These are phyloP conservation scores for Monosporascus sp. DNA, from an alignment of 2,329 filamentous ascomycete genomes.

Conservation along the genomic window DNA sequence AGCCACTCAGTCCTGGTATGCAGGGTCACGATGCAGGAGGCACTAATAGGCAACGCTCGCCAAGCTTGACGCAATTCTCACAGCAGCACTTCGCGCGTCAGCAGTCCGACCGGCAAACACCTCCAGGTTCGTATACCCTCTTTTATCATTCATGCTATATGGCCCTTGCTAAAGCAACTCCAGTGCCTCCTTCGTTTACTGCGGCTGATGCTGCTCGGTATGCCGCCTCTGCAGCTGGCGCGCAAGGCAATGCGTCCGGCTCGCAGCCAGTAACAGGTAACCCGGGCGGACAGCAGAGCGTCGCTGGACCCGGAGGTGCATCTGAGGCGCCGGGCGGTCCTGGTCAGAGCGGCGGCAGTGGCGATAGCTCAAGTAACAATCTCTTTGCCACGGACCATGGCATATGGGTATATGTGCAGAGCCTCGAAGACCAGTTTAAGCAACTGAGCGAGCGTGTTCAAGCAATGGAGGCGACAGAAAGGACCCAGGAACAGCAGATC, in stretches of 20 bases:
- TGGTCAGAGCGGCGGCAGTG: conserved; percentile 49
- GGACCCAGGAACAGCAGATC: conserved; percentile 32
- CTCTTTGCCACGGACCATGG: conserved; percentile 61
- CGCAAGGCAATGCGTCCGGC: conserved; percentile 11
- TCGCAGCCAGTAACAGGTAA: conserved; percentile 20
- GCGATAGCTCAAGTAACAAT: conserved; percentile 58
- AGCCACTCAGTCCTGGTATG: conserved; percentile 66
- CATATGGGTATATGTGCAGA: conserved; percentile 68
- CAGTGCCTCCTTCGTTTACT: conserved; percentile 25
- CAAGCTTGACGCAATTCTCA: conserved; percentile 61
- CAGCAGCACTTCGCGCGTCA: conserved; percentile 59
- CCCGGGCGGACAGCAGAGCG: conserved; percentile 14
- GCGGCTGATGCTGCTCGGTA: conserved; percentile 26
- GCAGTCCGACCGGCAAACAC: conserved; percentile 49
- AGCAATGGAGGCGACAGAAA: conserved; percentile 36
- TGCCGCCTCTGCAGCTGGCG: conserved; percentile 19
- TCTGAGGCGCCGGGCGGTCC: conserved; percentile 42
- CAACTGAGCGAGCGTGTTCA: conserved; percentile 40
- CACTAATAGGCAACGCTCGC: conserved; percentile 56
- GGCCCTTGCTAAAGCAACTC: conserved; percentile 20
- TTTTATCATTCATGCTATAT: conserved; percentile 9
- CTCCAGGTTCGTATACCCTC: conserved; percentile 43
- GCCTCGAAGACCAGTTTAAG: conserved; percentile 58
- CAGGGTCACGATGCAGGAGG: conserved; percentile 47
- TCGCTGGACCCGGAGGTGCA: conserved; percentile 17